These are phyloP conservation scores for Neurospora sublineolata DNA, from an alignment of 495 filamentous ascomycete genomes.

Conservation along the genomic window DNA sequence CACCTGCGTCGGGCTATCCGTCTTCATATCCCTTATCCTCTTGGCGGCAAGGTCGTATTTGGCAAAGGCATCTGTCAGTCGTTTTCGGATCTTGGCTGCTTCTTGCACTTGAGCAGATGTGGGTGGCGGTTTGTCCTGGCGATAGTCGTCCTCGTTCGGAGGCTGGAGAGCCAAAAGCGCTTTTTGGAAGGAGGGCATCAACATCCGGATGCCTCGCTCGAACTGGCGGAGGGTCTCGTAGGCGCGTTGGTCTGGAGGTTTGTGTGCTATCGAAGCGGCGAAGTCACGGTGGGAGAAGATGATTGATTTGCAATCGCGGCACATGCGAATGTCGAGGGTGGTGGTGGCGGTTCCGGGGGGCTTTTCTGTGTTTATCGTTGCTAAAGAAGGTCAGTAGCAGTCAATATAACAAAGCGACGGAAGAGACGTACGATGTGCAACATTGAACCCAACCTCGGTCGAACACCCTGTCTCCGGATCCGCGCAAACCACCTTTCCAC, in stretches of 20 bases:
- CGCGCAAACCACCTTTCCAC: conserved; percentile 83
- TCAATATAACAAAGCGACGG: not conserved
- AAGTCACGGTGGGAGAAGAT: conserved; percentile 83
- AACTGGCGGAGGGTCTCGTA: conserved; percentile 87
- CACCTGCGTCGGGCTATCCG: conserved; percentile 57
- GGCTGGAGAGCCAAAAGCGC: conserved; percentile 47
- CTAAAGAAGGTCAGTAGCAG: conserved; percentile 20
- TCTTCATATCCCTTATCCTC: conserved; percentile 68
- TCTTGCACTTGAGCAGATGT: conserved; percentile 66
- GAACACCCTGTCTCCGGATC: conserved; percentile 79
- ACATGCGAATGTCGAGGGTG: conserved; percentile 75
- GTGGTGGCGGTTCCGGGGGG: conserved; percentile 15
- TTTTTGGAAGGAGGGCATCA: conserved; percentile 81
- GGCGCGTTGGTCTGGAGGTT: conserved; percentile 64
- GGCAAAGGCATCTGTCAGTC: conserved; percentile 78
- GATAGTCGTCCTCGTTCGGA: conserved; percentile 34
- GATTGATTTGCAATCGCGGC: conserved; percentile 74
- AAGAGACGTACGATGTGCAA: conserved; percentile 49
- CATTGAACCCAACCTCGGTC: conserved; percentile 65
- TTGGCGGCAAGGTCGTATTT: conserved; percentile 82
- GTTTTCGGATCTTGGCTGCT: conserved; percentile 80
- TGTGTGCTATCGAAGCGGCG: conserved; percentile 50
- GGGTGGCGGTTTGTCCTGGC: conserved; percentile 47
- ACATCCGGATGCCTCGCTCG: conserved; percentile 71
- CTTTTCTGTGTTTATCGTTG: conserved; percentile 49